A percentile compares a stretch with the other conserved stretches of the same genome.
These are phyloP conservation scores for Septoria petroselini DNA, from an alignment of 2,329 filamentous ascomycete species.

Conservation along the genomic window DNA sequence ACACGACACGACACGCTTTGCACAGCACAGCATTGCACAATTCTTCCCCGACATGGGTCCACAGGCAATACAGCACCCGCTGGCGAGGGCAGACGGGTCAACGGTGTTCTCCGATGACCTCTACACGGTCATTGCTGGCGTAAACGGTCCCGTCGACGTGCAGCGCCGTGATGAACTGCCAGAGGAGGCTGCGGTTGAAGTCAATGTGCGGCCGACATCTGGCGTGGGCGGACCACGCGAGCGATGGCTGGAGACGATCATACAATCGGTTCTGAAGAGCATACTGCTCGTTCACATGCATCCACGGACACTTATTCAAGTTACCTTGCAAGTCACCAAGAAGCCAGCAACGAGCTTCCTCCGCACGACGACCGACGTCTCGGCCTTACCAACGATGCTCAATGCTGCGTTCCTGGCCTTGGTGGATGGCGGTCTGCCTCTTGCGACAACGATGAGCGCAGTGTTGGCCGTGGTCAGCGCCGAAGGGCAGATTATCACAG, in stretches of 20 bases:
- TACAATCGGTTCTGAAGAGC: slow-evolving; percentile 69
- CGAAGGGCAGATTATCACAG: slow-evolving; percentile 40
- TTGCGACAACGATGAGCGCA: slow-evolving; percentile 69
- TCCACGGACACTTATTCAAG: slow-evolving; percentile 72
- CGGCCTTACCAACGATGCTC: slow-evolving; percentile 75
- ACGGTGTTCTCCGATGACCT: slow-evolving; percentile 71
- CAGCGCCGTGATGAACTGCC: slow-evolving; percentile 84
- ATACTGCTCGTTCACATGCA: slow-evolving; percentile 73
- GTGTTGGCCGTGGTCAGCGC: slow-evolving; percentile 59
- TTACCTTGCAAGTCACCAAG: slow-evolving; percentile 68
- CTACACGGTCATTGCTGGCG: slow-evolving; percentile 77
- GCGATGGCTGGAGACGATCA: slow-evolving; percentile 74
- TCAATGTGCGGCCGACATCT: slow-evolving; percentile 80
- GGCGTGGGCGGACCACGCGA: slow-evolving; percentile 65
- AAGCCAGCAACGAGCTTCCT: slow-evolving; percentile 55
- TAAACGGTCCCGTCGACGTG: slow-evolving; percentile 92
- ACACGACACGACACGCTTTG: neutral
- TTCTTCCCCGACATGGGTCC: slow-evolving; percentile 21
- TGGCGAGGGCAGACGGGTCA: slow-evolving; percentile 75
- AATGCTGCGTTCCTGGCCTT: slow-evolving; percentile 76
- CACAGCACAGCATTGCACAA: neutral
- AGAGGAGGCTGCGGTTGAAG: slow-evolving; percentile 85
- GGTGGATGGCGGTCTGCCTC: slow-evolving; percentile 75
- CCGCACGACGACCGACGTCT: slow-evolving; percentile 59
- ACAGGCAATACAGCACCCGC: slow-evolving; percentile 39